Evolutionary conservation across 2,329 filamentous ascomycete genomes (phyloP).

Genomic region (Fusarium sp.): DNA sequence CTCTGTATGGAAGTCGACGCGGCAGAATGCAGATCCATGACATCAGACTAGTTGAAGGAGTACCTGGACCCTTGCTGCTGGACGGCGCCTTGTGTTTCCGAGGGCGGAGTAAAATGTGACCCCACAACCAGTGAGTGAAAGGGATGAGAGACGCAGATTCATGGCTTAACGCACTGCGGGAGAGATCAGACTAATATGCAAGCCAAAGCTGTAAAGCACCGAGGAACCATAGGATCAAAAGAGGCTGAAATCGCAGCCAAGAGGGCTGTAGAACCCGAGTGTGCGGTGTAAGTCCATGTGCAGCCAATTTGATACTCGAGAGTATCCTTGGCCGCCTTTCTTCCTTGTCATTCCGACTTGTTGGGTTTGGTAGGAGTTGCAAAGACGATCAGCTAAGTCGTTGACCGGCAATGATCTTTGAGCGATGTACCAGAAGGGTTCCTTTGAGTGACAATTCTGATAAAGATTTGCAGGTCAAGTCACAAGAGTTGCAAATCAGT

Average conservation of each 20-base stretch:
- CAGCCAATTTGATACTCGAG: constrained; percentile 3
- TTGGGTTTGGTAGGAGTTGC: constrained; percentile 17
- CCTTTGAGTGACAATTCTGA: constrained; percentile 16
- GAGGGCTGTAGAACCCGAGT: constrained; percentile 2
- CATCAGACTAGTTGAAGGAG: constrained; percentile 43
- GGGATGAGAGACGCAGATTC: neutral
- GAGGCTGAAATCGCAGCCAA: neutral
- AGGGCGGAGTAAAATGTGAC: constrained; percentile 20
- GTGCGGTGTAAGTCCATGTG: constrained; percentile 20
- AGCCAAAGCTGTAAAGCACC: constrained; percentile 12
- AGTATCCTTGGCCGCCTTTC: constrained; percentile 7
- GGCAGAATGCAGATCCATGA: constrained; percentile 46
- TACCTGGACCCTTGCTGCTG: constrained; percentile 28
- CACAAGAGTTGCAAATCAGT: constrained; percentile 27
- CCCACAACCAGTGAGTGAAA: constrained; percentile 11
- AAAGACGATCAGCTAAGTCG: constrained; percentile 9
- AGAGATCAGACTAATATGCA: constrained; percentile 16
- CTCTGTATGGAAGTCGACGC: constrained; percentile 23
- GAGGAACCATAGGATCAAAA: neutral
- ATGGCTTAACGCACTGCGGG: neutral
- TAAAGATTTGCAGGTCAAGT: constrained; percentile 29
- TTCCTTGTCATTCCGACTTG: neutral
- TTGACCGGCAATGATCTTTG: constrained; percentile 13
- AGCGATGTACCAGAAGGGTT: constrained; percentile 16
- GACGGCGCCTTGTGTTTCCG: constrained; percentile 29